Base-by-base conservation (phyloP, 208 protist species). In the Trypanosoma platydactyli region DNA sequence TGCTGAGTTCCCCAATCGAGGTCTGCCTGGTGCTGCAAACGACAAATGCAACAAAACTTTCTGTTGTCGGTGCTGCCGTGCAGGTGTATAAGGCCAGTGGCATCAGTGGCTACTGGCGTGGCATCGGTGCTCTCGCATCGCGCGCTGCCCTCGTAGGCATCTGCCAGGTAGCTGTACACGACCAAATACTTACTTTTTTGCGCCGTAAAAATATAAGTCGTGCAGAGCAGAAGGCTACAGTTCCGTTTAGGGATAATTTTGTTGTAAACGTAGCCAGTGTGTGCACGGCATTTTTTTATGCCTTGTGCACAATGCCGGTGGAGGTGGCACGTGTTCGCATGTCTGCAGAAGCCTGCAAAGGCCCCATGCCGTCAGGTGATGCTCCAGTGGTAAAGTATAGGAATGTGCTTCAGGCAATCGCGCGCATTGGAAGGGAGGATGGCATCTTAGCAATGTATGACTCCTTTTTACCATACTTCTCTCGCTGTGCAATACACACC, bases 1-100 rank as follows among this genome's bases (percentile, higher is more conserved):
- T 87, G 50, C 71, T 97, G 15, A 92, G 77, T 49, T 96, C 87
- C 16, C 92, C 92, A 4, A 79, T 94, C 25, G 90, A 97, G 74
- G 90, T 97, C 33, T 91, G 86, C 64, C 83, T 97, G 20, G 90
- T 97, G 54, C 82, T 97, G 85, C 88, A 95, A 75, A 95, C 88
- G 13, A 94, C 92, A 35, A 81, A 71, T 56, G 33, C 59, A 38
- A 67, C 79, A 33, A 89, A 87, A 75, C 24, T 84, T 27, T 90
- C 87, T 20, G 50, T 89, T 29, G 3, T 77, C 9, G 52, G 61
- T 7, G 88, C 93, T 9, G 69, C 75, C 29, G 33, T 24, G 5
- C 25, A 70, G 30, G 76, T 95, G 15, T 76, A 88, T 51, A 33
- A 33, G n/a, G 69, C 69, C 46, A 78, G 46, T 49, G 93, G 93